Percentiles rank a stretch among this genome's conserved stretches.
These are phyloP conservation scores for Aspergillus sergii DNA, from an alignment of 2,329 filamentous ascomycete genomes.

Conservation along the genomic window DNA sequence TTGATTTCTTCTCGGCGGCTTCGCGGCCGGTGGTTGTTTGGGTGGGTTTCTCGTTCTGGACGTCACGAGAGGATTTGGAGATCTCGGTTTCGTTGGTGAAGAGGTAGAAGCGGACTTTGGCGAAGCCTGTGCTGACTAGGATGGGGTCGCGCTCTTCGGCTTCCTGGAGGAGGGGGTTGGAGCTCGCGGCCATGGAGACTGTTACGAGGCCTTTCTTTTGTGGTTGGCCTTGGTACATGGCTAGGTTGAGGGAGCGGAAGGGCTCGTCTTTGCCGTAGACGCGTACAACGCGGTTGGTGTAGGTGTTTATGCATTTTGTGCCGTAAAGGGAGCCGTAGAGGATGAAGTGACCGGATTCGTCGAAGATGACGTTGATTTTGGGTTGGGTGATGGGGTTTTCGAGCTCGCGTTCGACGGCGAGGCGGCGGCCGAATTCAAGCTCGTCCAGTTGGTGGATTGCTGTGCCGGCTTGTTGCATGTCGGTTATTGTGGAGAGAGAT, in stretches of 20 bases:
- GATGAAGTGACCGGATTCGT: slow-evolving; percentile 94
- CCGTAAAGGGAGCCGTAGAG: slow-evolving; percentile 91
- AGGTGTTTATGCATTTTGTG: slow-evolving; percentile 92
- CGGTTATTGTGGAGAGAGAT: slow-evolving; percentile 81
- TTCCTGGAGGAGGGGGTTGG: slow-evolving; percentile 89
- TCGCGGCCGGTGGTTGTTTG: slow-evolving; percentile 55
- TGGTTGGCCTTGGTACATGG: slow-evolving; percentile 91
- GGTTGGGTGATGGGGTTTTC: slow-evolving; percentile 68
- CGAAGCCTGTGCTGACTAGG: slow-evolving; percentile 77
- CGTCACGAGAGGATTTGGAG: slow-evolving; percentile 80
- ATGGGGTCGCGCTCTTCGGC: slow-evolving; percentile 90
- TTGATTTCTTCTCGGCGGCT: slow-evolving; percentile 59
- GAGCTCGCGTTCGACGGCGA: slow-evolving; percentile 84
- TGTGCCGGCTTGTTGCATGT: slow-evolving; percentile 95
- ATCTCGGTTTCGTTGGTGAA: slow-evolving; percentile 89
- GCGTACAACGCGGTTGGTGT: slow-evolving; percentile 89
- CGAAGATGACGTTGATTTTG: slow-evolving; percentile 86
- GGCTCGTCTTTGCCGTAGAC: slow-evolving; percentile 89
- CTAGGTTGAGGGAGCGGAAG: slow-evolving; percentile 78
- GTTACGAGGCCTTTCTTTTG: slow-evolving; percentile 93
- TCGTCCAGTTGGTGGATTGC: slow-evolving; percentile 79
- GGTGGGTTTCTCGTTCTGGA: slow-evolving; percentile 92
- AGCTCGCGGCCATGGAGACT: slow-evolving; percentile 94
- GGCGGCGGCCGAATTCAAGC: slow-evolving; percentile 85
- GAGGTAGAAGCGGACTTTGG: slow-evolving; percentile 95